Percentiles rank a stretch among this genome's conserved stretches.
Evolutionary conservation across 371 early-diverging fungal genomes (phyloP).

Genomic region (Circinella umbellata): DNA sequence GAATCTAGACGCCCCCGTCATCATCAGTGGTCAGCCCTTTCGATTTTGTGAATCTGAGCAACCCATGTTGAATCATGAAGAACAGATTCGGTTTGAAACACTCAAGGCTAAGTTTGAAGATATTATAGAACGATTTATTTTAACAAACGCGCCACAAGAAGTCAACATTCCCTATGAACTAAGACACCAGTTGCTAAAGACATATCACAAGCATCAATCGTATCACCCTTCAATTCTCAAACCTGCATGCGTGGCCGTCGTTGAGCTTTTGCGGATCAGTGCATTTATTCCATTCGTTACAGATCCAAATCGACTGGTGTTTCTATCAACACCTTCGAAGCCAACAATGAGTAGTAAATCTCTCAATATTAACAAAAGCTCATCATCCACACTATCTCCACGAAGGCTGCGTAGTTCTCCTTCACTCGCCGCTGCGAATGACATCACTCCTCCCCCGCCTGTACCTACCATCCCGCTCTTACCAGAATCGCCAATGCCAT

Average conservation of each 20-base stretch:
- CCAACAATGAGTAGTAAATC: conserved; percentile 9
- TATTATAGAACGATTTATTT: conserved; percentile 33
- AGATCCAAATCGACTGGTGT: conserved; percentile 22
- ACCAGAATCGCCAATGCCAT: background rate
- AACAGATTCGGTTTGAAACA: conserved; percentile 28
- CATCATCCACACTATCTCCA: conserved; percentile 12
- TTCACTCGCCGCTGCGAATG: conserved; percentile 7
- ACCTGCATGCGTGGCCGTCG: conserved; percentile 37
- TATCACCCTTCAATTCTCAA: conserved; percentile 42
- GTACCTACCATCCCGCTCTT: background rate
- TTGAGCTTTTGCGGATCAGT: conserved; percentile 43
- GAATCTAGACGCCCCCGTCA: conserved; percentile 8
- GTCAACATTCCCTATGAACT: conserved; percentile 48
- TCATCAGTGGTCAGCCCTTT: conserved; percentile 18
- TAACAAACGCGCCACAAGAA: conserved; percentile 42
- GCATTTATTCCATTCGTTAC: conserved; percentile 49
- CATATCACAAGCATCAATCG: conserved; percentile 24
- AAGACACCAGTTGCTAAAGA: conserved; percentile 31
- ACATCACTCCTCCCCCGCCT: conserved; percentile 7
- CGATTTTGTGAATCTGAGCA: conserved; percentile 17
- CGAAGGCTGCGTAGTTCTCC: conserved; percentile 10
- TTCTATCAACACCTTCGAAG: conserved; percentile 2
- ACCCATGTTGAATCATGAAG: conserved; percentile 22
- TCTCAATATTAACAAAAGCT: background rate
- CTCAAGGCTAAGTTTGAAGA: conserved; percentile 34